These are phyloP conservation scores for Tremella mesenterica DNA, from an alignment of 768 basidiomycete genomes.

Conservation along the genomic window DNA sequence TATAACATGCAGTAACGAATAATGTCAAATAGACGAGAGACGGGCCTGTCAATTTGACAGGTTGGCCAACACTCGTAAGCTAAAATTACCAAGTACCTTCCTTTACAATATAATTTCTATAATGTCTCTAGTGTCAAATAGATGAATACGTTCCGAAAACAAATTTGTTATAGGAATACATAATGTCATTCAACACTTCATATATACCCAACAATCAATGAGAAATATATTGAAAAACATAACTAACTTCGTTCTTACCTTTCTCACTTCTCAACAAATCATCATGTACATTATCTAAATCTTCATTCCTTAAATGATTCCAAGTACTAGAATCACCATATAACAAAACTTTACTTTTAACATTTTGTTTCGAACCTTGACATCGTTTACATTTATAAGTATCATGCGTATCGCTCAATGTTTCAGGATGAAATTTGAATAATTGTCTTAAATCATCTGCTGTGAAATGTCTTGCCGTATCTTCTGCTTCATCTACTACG, in stretches of 20 bases:
- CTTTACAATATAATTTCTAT: too few species aligned
- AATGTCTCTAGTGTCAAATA: too few species aligned
- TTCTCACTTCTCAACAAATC: constrained; percentile 86
- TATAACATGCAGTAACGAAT: too few species aligned
- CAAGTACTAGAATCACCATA: constrained; percentile 98
- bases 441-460: constrained; percentile 77
- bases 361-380: constrained; percentile 69
- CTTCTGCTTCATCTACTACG: constrained; percentile 96
- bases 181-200: too few species aligned
- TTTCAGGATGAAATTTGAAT: constrained; percentile 80
- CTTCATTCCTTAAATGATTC: constrained; percentile 91
- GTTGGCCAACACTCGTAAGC: too few species aligned
- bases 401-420: constrained; percentile 88
- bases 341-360: constrained; percentile 73
- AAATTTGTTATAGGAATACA: too few species aligned
- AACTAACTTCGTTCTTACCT: constrained; percentile 73
- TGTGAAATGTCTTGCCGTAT: constrained; percentile 90
- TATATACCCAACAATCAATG: too few species aligned
- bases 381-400: constrained; percentile 75
- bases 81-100: too few species aligned
- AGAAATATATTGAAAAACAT: constrained; percentile 76
- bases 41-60: too few species aligned
- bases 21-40: too few species aligned
- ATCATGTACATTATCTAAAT: constrained; percentile 86
- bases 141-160: too few species aligned